Base-by-base conservation (phyloP, 495 filamentous ascomycete species). In the Neurospora sublineolata region DNA sequence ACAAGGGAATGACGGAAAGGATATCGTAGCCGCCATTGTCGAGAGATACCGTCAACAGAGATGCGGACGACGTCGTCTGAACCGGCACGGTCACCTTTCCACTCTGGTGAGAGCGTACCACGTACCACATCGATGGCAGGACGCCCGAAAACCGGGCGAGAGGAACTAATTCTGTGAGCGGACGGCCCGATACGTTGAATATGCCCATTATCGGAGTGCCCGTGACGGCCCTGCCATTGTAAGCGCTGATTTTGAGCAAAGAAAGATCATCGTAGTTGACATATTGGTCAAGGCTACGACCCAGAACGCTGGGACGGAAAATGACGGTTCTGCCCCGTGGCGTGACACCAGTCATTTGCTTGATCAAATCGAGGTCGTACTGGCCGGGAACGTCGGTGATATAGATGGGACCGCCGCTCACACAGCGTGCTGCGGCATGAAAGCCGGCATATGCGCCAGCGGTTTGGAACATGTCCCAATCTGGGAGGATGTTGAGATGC, bases 401-500 rank as follows among this genome's bases (percentile, higher is more conserved):
- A 72, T 94, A 97, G 44, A 99, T 89, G 0, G 94, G 95, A 2
- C 95, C 95, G 1, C 95, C 95, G 68, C 89, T 92, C 11, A 99
- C 87, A 79, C 93, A 97, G 18, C 95, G 86, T 12, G 93, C 94
- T 12, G 95, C 93, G 37, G 92, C 95, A 69, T 99, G 95, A 80
- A 94, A 95, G 0, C 85, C 85, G 1, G 89, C 89, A 75, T 91
- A 95, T 3, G 86, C 82, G 76, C 94, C 92, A 18, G 80, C 79
- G 1, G 95, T 97, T 78, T 99, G 95, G 80, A 99, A 99, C 95
- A 99, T 98, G 80, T 98, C 95, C 95, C 95, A 99, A 80, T 99
- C 95, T 0, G 94, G 94, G 2, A 87, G 75, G 14, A 83, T 68
- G 70, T 85, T 84, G 20, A 88, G 76, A 71, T 87, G 84, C 68